Percentiles rank a stretch among this genome's conserved stretches.
phyloP scores from a whole-genome alignment of 805 yeast genomes.

The Suhomyces sp. region DNA sequence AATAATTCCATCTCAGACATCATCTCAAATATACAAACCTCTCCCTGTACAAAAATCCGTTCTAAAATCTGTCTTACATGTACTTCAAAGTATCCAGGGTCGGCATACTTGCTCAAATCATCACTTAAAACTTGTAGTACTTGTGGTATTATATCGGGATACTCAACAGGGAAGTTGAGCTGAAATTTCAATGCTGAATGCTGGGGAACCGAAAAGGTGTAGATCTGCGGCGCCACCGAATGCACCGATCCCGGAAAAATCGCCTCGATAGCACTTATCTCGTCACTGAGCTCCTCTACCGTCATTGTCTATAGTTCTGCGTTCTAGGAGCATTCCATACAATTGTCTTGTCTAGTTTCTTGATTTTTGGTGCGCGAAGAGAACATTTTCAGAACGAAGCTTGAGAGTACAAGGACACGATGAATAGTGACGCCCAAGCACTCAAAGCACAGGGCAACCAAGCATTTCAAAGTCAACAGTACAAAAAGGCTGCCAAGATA shows the following conservation, averaged over 20 bases:
- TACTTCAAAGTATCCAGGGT: constrained; percentile 40
- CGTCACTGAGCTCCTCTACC: constrained; percentile 60
- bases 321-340: neutral
- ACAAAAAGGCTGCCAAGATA: constrained; percentile 46
- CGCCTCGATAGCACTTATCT: constrained; percentile 78
- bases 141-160: constrained; percentile 67
- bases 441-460: constrained; percentile 50
- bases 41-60: constrained; percentile 53
- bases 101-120: constrained; percentile 37
- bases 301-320: constrained; percentile 12
- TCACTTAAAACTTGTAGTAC: constrained; percentile 53
- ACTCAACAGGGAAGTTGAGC: constrained; percentile 64
- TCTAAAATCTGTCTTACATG: constrained; percentile 31
- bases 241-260: constrained; percentile 68
- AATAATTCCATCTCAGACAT: constrained; percentile 59
- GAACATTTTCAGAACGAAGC: neutral
- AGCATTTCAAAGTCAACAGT: constrained; percentile 47
- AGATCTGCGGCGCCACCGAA: constrained; percentile 34
- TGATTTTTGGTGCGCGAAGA: neutral
- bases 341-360: neutral
- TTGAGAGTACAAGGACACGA: neutral
- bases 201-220: constrained; percentile 55
- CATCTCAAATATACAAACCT: constrained; percentile 78
- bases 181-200: constrained; percentile 61
- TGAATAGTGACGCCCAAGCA: constrained; percentile 16